Percentiles rank a stretch among this genome's conserved stretches.
These are phyloP conservation scores for Pseudogymnoascus sp. DNA, from an alignment of 2,329 filamentous ascomycete genomes.

Conservation along the genomic window DNA sequence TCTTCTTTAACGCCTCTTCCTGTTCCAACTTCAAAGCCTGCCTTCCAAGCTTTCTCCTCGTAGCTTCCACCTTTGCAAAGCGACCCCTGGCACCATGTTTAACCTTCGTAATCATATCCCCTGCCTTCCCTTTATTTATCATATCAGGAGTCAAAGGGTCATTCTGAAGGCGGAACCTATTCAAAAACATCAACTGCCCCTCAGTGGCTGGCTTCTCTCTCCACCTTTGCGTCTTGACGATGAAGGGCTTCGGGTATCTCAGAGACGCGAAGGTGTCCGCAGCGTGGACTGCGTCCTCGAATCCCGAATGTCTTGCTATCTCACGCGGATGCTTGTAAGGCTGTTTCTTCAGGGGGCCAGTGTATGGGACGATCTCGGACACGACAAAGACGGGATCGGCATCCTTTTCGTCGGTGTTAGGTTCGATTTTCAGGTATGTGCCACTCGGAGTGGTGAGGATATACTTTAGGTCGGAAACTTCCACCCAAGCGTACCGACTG, in stretches of 20 bases:
- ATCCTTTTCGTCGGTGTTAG: slow-evolving; percentile 27
- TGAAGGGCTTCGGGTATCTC: slow-evolving; percentile 59
- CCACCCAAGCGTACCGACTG: slow-evolving; percentile 76
- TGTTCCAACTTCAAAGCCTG: slow-evolving; percentile 32
- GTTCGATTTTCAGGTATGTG: slow-evolving; percentile 50
- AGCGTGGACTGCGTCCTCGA: slow-evolving; percentile 71
- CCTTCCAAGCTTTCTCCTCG: slow-evolving; percentile 42
- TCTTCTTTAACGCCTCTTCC: slow-evolving; percentile 31
- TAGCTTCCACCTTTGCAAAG: slow-evolving; percentile 46
- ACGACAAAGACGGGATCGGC: slow-evolving; percentile 18
- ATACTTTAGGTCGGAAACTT: slow-evolving; percentile 61
- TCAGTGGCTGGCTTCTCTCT: slow-evolving; percentile 55
- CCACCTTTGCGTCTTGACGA: slow-evolving; percentile 62
- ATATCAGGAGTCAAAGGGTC: slow-evolving; percentile 46
- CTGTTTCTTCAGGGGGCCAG: slow-evolving; percentile 14
- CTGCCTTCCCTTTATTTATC: slow-evolving; percentile 71
- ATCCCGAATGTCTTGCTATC: slow-evolving; percentile 56
- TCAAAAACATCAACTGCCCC: slow-evolving; percentile 61
- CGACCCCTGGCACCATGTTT: slow-evolving; percentile 69
- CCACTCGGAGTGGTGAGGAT: slow-evolving; percentile 60
- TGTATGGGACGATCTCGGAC: slow-evolving; percentile 31
- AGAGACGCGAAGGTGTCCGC: slow-evolving; percentile 72
- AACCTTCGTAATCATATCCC: slow-evolving; percentile 87
- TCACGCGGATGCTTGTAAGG: slow-evolving; percentile 62
- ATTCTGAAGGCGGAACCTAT: slow-evolving; percentile 51